Evolutionary conservation across 2,329 filamentous ascomycete species (phyloP).

Genomic region (Diaporthe eres): DNA sequence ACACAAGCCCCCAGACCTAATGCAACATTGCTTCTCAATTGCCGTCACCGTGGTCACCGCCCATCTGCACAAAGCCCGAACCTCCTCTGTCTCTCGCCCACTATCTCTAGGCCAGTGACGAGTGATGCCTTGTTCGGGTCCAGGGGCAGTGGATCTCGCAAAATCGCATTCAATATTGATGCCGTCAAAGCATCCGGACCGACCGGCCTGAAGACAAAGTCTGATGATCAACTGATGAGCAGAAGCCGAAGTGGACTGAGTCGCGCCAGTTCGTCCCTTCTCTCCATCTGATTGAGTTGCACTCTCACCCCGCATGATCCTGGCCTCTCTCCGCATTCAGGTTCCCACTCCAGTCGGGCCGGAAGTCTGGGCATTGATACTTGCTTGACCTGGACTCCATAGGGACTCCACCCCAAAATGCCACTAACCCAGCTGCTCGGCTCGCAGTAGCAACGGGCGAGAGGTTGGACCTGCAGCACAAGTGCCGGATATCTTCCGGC

Average conservation of each 20-base stretch:
- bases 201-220: neutral
- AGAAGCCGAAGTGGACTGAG: slow-evolving; percentile 3
- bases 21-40: neutral
- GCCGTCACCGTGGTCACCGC: slow-evolving; percentile 12
- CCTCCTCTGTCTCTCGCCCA: neutral
- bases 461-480: slow-evolving; percentile 19
- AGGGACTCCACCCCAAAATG: neutral
- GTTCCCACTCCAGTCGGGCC: slow-evolving; percentile 34
- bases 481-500: slow-evolving; percentile 31
- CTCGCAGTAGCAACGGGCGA: neutral
- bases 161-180: neutral
- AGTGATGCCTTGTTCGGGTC: neutral
- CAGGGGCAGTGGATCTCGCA: neutral
- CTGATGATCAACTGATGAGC: slow-evolving; percentile 35
- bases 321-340: slow-evolving; percentile 33
- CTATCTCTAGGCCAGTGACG: neutral
- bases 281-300: slow-evolving; percentile 9
- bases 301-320: slow-evolving; percentile 14
- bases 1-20: slow-evolving; percentile 17
- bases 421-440: slow-evolving; percentile 1
- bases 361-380: slow-evolving; percentile 33
- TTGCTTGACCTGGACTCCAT: neutral
- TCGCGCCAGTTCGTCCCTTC: slow-evolving; percentile 19
- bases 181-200: neutral
- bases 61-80: neutral